Evolutionary conservation across 371 early-diverging fungal species (phyloP), one percentile per base, ranked within the genome.

Genomic region (Chytridiales sp.): DNA sequence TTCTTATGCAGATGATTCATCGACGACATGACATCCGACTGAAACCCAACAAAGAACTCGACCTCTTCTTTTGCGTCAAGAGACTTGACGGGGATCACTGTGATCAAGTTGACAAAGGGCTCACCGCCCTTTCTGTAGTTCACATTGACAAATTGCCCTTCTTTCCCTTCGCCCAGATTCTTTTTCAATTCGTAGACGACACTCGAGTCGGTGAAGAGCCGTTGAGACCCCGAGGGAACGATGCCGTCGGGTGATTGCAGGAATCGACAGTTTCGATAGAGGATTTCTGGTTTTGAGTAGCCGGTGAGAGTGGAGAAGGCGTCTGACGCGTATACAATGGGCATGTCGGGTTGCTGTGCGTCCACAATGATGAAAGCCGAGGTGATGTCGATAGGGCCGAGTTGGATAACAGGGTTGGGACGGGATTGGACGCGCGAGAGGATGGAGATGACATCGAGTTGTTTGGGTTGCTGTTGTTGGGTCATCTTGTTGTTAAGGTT

Each of bases 381-480:
- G 30, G 78, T 78, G 73, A 85, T 68, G 62, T 87, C 87, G 49
- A 87, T 78, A 15, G 87, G 87, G 2, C 87, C 87, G n/a, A 87
- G 62, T 46, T 79, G 73, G 52, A 86, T 78, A 31, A 70, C 51
- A 1, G 78, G 76, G 56, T 75, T 71, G 9, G 79, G 67, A 29
- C 78, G 70, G 32, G 76, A 73, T 26, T 74, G 79, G 5, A 82
- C 68, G 3, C 70, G 47, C 3, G 76, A 68, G n/a, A n/a, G n/a
- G n/a, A n/a, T n/a, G n/a, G n/a, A n/a, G n/a, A n/a, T n/a, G n/a
- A n/a, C n/a, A n/a, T n/a, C n/a, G n/a, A n/a, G n/a, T n/a, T n/a
- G n/a, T n/a, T n/a, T n/a, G n/a, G n/a, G n/a, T n/a, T n/a, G n/a
- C n/a, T n/a, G n/a, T n/a, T n/a, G n/a, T n/a, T n/a, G n/a, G n/a